Evolutionary conservation across 352 stramenopile species (phyloP), one percentile per base, ranked within the genome.

Genomic region (Pythium plurisporium): DNA sequence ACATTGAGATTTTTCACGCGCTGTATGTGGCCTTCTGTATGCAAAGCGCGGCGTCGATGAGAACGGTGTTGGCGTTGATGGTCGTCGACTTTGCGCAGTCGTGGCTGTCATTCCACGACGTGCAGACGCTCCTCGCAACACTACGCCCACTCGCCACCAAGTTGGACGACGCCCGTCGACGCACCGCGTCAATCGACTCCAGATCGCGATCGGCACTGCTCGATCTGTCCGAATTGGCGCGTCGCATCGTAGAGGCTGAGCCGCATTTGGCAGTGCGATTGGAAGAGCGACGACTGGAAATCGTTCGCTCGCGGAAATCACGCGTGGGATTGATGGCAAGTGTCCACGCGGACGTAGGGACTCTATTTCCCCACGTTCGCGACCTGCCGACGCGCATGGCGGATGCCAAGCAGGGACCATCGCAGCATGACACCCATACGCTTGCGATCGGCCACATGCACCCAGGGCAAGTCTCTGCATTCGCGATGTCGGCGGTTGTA

Each of bases 1-100:
- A 79, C 20, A 67, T 76, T 8, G 68, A 86, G 29, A 55, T 86
- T 40, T 86, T 81, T 45, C 70, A 82, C 50, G 53, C 73, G 31
- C 44, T 86, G 1, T 86, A 67, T 20, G 65, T 82, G 2, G 60
- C 75, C 0, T 66, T 62, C 14, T 71, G 67, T n/a, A 70, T 86
- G 48, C 63, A 79, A 41, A 71, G 46, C 5, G 48, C 67, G 7
- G 51, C 65, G 19, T 76, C 64, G 0, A 59, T 61, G 27, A 34
- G 30, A 5, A 72, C 72, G 1, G 69, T 62, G 0, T 37, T 64
- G 5, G 41, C 53, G 0, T 50, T 85, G 10, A 73, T 76, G 43
- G 15, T 15, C 3, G 38, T 80, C 3, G 72, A 85, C 22, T 43
- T 72, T 10, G 23, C 61, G 0, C 70, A 79, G 7, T 56, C 70